Evolutionary conservation across 176 grass and related monocot genomes (phyloP), one percentile per base, ranked within the genome.

Genomic region (Carex littledalei): DNA sequence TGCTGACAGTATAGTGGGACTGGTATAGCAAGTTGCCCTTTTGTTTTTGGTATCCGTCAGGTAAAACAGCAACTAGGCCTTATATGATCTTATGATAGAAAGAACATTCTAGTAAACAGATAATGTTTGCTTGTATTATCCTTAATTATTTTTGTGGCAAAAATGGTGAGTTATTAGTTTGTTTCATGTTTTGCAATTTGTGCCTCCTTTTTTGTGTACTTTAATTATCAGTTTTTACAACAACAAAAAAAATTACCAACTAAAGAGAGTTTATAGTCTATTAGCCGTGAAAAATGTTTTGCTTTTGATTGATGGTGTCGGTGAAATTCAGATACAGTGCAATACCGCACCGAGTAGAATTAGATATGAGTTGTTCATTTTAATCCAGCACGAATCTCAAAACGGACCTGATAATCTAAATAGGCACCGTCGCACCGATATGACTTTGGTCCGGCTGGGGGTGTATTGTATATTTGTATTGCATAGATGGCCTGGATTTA

Each of bases 1-100:
- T 68, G 21, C 81, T 83, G 81, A 83, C 81, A 67, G 21, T 83
- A 18, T 83, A 65, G 62, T 53, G 52, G 50, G 74, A 78, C 47
- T 83, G 21, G 60, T 83, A 81, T 83, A 83, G 41, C 14, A 66
- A 64, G 63, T 41, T 31, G 18, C 60, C 34, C 52, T 66, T 81
- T 58, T 63, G 47, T 56, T 55, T 78, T 55, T 78, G 50, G 24
- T 31, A 56, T 78, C 22, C 21, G 14, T 55, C 13, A 34, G 31
- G 74, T 78, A 56, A 55, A 56, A 78, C 74, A 55, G 22, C 14
- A 22, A 56, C 35, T 73, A 41, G 55, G 26, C 62, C 3, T 74
- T 75, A 60, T 76, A 62, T 73, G 55, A 41, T 59, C 20, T 50
- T 32, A 24, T 78, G 50, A 76, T 54, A 78, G 74, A 56, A 77